Percentiles rank a stretch among this genome's conserved stretches.
Evolutionary conservation across 441 rosid species (phyloP).

Genomic region (Brassica balearica): DNA sequence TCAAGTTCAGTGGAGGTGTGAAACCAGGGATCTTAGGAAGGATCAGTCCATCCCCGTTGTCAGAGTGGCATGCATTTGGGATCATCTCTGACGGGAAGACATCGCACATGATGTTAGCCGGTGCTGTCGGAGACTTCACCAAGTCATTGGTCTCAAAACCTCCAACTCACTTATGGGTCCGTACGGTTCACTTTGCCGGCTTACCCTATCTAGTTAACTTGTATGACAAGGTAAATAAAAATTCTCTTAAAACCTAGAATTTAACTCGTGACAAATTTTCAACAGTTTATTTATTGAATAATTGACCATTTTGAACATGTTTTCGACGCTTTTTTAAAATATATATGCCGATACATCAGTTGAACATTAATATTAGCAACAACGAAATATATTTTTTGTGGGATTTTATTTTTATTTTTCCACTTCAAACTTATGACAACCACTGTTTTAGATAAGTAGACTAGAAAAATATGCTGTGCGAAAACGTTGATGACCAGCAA

Average conservation of each 20-base stretch:
- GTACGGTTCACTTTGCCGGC: constrained; percentile 76
- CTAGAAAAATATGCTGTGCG: neutral
- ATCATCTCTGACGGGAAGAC: constrained; percentile 70
- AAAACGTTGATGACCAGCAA: neutral
- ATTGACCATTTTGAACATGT: too few species aligned
- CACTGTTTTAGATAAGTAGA: neutral
- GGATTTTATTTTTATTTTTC: neutral
- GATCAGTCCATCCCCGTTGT: constrained; percentile 80
- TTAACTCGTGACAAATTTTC: too few species aligned
- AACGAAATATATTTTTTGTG: neutral
- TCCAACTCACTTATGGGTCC: constrained; percentile 78
- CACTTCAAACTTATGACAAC: neutral
- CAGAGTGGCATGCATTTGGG: constrained; percentile 92
- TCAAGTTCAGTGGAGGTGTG: constrained; percentile 72
- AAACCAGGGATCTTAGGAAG: constrained; percentile 76
- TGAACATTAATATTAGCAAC: neutral
- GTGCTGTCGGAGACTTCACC: constrained; percentile 87
- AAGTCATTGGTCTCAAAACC: constrained; percentile 63
- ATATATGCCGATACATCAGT: neutral
- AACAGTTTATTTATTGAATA: too few species aligned
- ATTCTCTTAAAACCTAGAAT: too few species aligned
- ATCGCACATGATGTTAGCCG: constrained; percentile 85
- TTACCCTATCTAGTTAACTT: constrained; percentile 69
- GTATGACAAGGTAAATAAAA: constrained; percentile 58
- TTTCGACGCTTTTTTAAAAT: too few species aligned